Conservation (phyloP, 73 alveolate species). For the Paramecium sexaurelia region DNA sequence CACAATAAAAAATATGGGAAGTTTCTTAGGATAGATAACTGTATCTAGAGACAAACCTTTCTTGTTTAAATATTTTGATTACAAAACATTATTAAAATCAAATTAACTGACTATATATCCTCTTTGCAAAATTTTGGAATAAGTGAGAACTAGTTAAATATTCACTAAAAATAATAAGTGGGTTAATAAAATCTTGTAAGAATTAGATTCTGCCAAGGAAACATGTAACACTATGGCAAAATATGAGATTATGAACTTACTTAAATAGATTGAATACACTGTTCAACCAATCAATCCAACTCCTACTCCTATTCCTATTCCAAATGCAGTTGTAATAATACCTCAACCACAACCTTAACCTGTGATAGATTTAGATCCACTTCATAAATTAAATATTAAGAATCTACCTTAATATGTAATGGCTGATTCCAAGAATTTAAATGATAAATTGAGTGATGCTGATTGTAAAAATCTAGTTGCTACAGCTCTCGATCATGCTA, state of each 20-base stretch:
- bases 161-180: constrained; percentile 89
- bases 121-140: constrained; percentile 85
- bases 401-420: constrained; percentile 20
- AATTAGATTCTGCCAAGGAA: not conserved
- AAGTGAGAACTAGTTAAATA: constrained; percentile 75
- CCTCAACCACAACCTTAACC: not conserved
- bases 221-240: not conserved
- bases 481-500: constrained; percentile 86
- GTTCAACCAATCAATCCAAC: constrained; percentile 25
- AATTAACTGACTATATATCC: constrained; percentile 79
- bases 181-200: constrained; percentile 65
- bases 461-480: constrained; percentile 78
- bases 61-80: constrained; percentile 85
- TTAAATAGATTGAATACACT: not conserved
- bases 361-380: not conserved
- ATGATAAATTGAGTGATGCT: not conserved
- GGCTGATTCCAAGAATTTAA: not conserved
- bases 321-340: not conserved
- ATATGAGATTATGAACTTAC: constrained; percentile 33
- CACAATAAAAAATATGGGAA: constrained; percentile 79
- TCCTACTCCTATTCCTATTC: constrained; percentile 9
- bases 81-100: constrained; percentile 83
- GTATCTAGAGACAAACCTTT: constrained; percentile 89
- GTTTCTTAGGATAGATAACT: constrained; percentile 89
- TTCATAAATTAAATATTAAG: not conserved